A percentile compares a stretch with the other conserved stretches of the same genome.
phyloP scores from a whole-genome alignment of 2,329 filamentous ascomycete genomes.

The Aspergillus fumigatus region DNA sequence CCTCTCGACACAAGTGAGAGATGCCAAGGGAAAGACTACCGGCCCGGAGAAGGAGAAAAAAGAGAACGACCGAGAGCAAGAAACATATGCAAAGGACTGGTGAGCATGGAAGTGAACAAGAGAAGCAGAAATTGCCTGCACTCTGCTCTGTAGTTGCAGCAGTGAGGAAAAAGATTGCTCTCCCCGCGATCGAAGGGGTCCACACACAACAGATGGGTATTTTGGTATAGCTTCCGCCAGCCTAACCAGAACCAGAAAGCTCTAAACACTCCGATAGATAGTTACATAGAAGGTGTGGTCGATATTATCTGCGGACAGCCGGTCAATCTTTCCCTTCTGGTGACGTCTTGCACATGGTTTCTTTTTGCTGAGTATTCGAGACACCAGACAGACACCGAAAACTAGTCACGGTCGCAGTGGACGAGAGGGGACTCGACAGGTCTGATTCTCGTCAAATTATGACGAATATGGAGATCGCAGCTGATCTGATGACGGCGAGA shows the following conservation, averaged over 20 bases:
- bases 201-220: neutral
- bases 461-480: neutral
- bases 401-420: neutral
- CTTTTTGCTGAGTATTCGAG: neutral
- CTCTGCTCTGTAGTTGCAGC: neutral
- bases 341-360: neutral
- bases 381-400: too few species aligned
- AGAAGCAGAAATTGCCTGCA: neutral
- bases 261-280: neutral
- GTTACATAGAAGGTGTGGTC: neutral
- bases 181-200: neutral
- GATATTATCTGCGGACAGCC: neutral
- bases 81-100: neutral
- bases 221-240: neutral
- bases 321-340: neutral
- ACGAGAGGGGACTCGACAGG: neutral
- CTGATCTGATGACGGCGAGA: neutral
- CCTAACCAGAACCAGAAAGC: neutral
- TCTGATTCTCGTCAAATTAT: neutral
- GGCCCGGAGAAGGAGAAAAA: neutral
- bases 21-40: neutral
- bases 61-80: neutral
- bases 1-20: neutral
- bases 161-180: neutral
- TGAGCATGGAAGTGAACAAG: neutral